Percentiles rank a stretch among this genome's conserved stretches.
Evolutionary conservation across 139 green algal genomes (phyloP).

Genomic region (Coelastrella sp.): DNA sequence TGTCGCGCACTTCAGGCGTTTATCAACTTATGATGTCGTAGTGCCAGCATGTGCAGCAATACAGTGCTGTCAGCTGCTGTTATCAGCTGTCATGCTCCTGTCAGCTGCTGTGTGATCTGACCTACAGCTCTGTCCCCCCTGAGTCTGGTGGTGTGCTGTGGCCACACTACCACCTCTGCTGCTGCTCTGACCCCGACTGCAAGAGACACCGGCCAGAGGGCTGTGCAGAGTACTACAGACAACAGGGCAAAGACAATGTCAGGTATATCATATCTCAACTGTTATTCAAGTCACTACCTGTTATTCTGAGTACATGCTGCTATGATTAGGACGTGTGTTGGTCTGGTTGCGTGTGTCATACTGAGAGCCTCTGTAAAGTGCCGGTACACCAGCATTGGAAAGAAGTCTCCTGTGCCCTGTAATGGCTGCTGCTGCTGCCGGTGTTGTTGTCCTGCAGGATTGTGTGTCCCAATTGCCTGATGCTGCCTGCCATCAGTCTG

Average conservation of each 20-base stretch:
- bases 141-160: conserved; percentile 72
- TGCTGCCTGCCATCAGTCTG: conserved; percentile 65
- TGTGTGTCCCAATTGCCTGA: conserved; percentile 77
- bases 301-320: too few relatives aligned
- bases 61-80: not conserved
- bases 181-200: conserved; percentile 61
- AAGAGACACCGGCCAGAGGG: conserved; percentile 72
- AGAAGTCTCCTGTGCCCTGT: not conserved
- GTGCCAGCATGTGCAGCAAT: too few relatives aligned
- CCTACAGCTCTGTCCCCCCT: conserved; percentile 10
- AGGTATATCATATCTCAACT: not conserved
- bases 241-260: conserved; percentile 4
- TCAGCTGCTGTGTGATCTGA: conserved; percentile 1
- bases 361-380: too few relatives aligned
- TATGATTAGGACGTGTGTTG: too few relatives aligned
- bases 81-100: not conserved
- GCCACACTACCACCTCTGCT: conserved; percentile 70
- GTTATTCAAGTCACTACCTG: too few relatives aligned
- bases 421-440: conserved; percentile 10
- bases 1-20: too few relatives aligned
- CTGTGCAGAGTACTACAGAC: conserved; percentile 28
- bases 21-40: too few relatives aligned
- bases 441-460: not conserved
- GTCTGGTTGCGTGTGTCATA: too few relatives aligned
- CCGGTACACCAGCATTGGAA: not conserved